Evolutionary conservation across 768 basidiomycete species (phyloP).

Genomic region (Kwoniella sp.): DNA sequence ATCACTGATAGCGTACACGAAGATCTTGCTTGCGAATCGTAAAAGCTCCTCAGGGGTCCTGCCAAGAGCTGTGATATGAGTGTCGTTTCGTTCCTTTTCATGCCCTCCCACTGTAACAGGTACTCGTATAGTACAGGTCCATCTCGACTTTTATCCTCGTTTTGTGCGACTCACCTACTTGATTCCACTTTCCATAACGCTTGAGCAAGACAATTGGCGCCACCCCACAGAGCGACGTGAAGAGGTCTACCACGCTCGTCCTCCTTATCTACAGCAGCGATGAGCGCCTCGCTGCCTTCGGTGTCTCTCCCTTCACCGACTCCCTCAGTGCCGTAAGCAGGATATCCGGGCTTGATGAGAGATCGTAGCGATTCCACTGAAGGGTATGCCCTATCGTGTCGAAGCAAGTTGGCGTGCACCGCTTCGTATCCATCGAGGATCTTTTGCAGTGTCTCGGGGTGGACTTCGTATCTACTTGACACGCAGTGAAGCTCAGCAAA

Average conservation of each 20-base stretch:
- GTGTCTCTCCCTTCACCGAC: constrained; percentile 5
- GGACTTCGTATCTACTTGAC: constrained; percentile 1
- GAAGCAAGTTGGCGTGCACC: constrained; percentile 3
- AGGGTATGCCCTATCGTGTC: background rate
- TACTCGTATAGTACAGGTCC: too few species aligned
- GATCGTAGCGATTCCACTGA: background rate
- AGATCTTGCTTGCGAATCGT: background rate
- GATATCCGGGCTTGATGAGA: background rate
- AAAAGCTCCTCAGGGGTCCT: background rate
- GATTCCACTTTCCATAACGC: background rate
- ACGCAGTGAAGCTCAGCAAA: background rate
- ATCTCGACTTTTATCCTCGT: too few species aligned
- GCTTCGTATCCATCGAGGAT: constrained; percentile 3
- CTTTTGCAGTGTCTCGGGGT: constrained; percentile 1
- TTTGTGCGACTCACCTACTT: background rate
- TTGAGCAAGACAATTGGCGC: constrained; percentile 10
- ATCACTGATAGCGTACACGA: constrained; percentile 14
- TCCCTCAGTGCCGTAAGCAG: constrained; percentile 3
- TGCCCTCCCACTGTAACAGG: background rate
- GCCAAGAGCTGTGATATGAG: background rate
- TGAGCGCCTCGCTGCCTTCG: constrained; percentile 4
- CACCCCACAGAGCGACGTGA: constrained; percentile 9
- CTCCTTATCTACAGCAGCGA: constrained; percentile 6
- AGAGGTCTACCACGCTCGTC: constrained; percentile 8
- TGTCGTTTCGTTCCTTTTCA: background rate